Base-by-base conservation (phyloP, 108 stramenopile species). In the Pseudonitzschia multiseries region DNA sequence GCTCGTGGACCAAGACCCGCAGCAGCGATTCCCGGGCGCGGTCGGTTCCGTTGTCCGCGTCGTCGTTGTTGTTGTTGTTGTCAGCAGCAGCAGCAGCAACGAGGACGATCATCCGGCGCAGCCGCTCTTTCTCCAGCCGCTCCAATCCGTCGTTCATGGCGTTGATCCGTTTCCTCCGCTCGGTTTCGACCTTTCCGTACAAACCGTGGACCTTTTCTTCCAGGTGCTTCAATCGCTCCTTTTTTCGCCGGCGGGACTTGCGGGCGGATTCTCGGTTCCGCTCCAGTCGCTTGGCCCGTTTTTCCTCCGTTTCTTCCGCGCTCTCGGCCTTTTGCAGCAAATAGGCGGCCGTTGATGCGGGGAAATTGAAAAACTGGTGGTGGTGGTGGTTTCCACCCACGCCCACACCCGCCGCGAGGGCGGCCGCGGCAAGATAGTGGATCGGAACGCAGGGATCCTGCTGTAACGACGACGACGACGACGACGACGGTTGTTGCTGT, bases 221-320 rank as follows among this genome's bases (percentile, higher is more conserved):
- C 46, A 93, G 72, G 33, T 76, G 79, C 13, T 66, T 61, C 61
- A 96, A 62, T 12, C 86, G 80, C 67, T 93, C 90, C 70, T 96
- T 96, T 69, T 96, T 96, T 26, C 92, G 76, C 26, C 90, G 67
- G 4, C 94, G 79, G 40, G 79, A 81, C 60, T 90, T 89, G 17
- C 94, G 83, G 17, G 94, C 94, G 26, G 85, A 86, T 79, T 96
- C 94, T 57, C 92, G 79, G 79, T 96, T 96, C 18, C 94, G 79
- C 59, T 93, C 92, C 60, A 96, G 70, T 44, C 94, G 71, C 59
- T 84, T 81, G 29, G 85, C 89, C 5, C 94, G 87, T 71, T 90
- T 91, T 67, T 96, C 94, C 74, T 85, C 86, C 24, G 79, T 76
- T 78, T 88, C 87, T 24, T 51, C 80, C 21, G 80, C 74, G 18